Evolutionary conservation across 192 early-diverging fungal species (phyloP), one percentile per base, ranked within the genome.

Genomic region (Linnemannia hyalina): DNA sequence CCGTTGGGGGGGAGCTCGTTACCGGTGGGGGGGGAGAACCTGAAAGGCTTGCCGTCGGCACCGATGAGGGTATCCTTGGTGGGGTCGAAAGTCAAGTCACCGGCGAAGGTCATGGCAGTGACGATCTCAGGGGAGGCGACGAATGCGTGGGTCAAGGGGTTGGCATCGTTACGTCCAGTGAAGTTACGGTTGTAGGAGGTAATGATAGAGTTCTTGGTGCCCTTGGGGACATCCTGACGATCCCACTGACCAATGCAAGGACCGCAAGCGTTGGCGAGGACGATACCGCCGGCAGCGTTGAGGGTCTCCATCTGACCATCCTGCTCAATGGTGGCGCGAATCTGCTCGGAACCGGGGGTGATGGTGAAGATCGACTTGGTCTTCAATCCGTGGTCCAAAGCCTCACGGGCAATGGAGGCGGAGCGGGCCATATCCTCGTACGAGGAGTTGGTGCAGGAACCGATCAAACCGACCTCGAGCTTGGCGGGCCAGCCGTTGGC

Each of bases 131-230:
- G 98, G 46, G 95, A 96, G 83, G 98, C 95, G 70, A 99, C 97
- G 83, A 99, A 99, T 82, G 96, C 95, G 89, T 98, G 97, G 78
- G 98, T 99, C 78, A 94, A 93, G 57, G 98, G 97, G 95, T 98
- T 98, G 87, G 95, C 96, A 90, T 99, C 98, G 92, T 99, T 99
- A 94, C 98, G 97, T 75, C 96, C 98, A 73, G 97, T 98, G 90
- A 99, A 99, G 95, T 99, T 99, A 90, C 98, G 95, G 95, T 99
- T 99, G 93, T 98, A 99, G 69, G 97, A 98, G 88, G 97, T 99
- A 89, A 99, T 93, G 91, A 99, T 99, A 26, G 97, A 96, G 95
- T 99, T 99, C 91, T 95, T 95, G 72, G 96, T 96, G 87, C 97
- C 97, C 94, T 98, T 98, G 92, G 95, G 94, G 82, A 97, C 92